These are phyloP conservation scores for Angomonas deanei DNA, from an alignment of 208 protist species.

Conservation along the genomic window DNA sequence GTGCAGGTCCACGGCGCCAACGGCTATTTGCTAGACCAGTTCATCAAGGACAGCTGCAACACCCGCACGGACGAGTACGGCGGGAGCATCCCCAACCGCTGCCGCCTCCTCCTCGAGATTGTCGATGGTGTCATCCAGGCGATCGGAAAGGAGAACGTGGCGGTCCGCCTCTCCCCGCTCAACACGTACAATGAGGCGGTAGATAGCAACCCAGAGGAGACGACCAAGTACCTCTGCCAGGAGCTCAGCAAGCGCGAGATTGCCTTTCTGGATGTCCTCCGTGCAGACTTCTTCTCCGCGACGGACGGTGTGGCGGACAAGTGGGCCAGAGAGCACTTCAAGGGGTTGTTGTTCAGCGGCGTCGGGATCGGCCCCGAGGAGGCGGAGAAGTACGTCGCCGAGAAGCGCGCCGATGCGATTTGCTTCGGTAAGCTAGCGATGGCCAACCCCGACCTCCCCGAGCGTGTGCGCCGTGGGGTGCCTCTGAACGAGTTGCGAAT, in stretches of 20 bases:
- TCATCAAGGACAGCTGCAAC: slow-evolving; percentile 74
- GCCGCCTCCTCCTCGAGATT: slow-evolving; percentile 70
- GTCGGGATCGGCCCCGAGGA: slow-evolving; percentile 20
- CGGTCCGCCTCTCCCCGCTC: slow-evolving; percentile 56
- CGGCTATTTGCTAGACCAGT: slow-evolving; percentile 89
- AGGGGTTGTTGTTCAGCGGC: slow-evolving; percentile 17
- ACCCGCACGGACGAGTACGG: slow-evolving; percentile 84
- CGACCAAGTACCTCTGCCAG: slow-evolving; percentile 43
- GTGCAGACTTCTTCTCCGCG: slow-evolving; percentile 13
- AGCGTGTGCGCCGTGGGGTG: slow-evolving; percentile 11
- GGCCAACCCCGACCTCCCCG: slow-evolving; percentile 49
- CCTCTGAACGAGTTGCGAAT: slow-evolving; percentile 17
- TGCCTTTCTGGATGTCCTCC: slow-evolving; percentile 29
- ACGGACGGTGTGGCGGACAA: slow-evolving; percentile 10
- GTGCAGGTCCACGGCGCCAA: slow-evolving; percentile 89
- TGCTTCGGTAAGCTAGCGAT: slow-evolving; percentile 35
- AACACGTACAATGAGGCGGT: slow-evolving; percentile 33
- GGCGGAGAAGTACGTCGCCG: slow-evolving; percentile 18
- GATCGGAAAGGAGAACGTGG: slow-evolving; percentile 36
- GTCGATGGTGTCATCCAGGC: slow-evolving; percentile 42
- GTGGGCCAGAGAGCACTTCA: slow-evolving; percentile 22
- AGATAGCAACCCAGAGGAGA: slow-evolving; percentile 31
- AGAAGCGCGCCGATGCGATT: slow-evolving; percentile 31
- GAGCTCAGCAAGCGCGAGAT: slow-evolving; percentile 37
- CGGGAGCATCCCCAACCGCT: slow-evolving; percentile 72